These are phyloP conservation scores for Emergomyces pasteurianus DNA, from an alignment of 2,329 filamentous ascomycete species.

Conservation along the genomic window DNA sequence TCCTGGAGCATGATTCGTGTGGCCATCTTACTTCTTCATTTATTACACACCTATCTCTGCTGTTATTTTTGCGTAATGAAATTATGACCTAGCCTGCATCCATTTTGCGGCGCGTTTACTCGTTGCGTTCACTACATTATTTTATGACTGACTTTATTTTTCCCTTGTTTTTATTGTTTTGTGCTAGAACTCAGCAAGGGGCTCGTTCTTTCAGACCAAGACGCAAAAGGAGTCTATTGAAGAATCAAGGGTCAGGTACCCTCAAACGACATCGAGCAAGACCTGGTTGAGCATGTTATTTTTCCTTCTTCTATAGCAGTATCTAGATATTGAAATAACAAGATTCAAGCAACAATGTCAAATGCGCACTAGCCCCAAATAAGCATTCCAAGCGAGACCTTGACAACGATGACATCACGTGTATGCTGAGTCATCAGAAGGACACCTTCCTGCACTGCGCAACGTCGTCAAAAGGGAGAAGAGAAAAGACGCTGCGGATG, in stretches of 20 bases:
- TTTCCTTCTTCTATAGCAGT: no score
- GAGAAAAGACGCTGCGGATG: no score
- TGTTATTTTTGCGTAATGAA: conserved; percentile 8
- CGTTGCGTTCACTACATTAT: not conserved
- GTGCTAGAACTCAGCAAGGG: not conserved
- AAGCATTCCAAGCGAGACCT: conserved; percentile 3
- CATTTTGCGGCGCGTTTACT: not conserved
- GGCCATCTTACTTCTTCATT: conserved; percentile 15
- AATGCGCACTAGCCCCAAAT: not conserved
- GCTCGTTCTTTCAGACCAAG: no score
- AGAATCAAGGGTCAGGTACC: not conserved
- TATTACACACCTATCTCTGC: not conserved
- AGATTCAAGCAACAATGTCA: not conserved
- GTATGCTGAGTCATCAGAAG: not conserved
- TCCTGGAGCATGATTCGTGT: conserved; percentile 8
- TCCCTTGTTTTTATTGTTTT: not conserved
- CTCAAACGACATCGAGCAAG: not conserved
- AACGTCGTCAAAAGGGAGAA: no score
- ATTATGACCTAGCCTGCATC: not conserved
- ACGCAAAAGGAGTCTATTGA: not conserved
- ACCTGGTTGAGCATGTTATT: not conserved
- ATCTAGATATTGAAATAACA: no score
- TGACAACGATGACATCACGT: not conserved
- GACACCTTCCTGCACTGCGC: not conserved
- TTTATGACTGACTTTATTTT: no score